These are phyloP conservation scores for Phytophthora sp. DNA, from an alignment of 352 stramenopile genomes.

Conservation along the genomic window DNA sequence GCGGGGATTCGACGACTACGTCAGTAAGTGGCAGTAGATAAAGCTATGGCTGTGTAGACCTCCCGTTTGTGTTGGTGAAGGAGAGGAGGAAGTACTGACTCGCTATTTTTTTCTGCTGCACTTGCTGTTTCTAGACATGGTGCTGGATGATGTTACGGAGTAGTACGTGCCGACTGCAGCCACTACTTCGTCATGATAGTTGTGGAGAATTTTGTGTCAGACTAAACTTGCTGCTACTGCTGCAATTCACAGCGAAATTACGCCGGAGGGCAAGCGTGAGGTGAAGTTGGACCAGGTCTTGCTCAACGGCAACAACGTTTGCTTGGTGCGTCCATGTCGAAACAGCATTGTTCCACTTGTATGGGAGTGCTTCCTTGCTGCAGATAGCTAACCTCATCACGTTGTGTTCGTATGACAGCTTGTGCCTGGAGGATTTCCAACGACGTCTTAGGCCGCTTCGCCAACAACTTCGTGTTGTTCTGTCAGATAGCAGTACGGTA, in stretches of 20 bases:
- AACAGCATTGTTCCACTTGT: background rate
- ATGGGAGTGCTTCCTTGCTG: background rate
- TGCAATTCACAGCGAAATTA: slow-evolving; percentile 70
- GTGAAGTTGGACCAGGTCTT: slow-evolving; percentile 95
- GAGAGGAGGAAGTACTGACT: slow-evolving; percentile 2
- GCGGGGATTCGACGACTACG: slow-evolving; percentile 96
- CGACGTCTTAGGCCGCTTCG: slow-evolving; percentile 28
- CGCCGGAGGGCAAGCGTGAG: slow-evolving; percentile 85
- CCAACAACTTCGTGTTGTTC: slow-evolving; percentile 1
- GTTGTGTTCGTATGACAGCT: slow-evolving; percentile 46
- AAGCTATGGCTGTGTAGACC: background rate
- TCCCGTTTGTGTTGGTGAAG: background rate
- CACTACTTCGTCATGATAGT: background rate
- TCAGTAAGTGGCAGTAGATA: slow-evolving; percentile 80
- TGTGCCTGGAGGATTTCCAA: slow-evolving; percentile 79
- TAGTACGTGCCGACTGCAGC: slow-evolving; percentile 84
- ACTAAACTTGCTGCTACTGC: background rate
- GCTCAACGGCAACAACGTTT: slow-evolving; percentile 99
- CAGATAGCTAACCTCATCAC: slow-evolving; percentile 4
- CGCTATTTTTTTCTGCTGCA: background rate
- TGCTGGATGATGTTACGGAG: slow-evolving; percentile 95
- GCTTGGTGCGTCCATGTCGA: slow-evolving; percentile 64
- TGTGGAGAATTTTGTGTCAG: background rate
- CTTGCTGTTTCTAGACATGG: slow-evolving; percentile 73
- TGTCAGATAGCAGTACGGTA: slow-evolving; percentile 7